Evolutionary conservation across 2,329 filamentous ascomycete species (phyloP), one percentile per base, ranked within the genome.

Genomic region (Fusarium phyllophilum): DNA sequence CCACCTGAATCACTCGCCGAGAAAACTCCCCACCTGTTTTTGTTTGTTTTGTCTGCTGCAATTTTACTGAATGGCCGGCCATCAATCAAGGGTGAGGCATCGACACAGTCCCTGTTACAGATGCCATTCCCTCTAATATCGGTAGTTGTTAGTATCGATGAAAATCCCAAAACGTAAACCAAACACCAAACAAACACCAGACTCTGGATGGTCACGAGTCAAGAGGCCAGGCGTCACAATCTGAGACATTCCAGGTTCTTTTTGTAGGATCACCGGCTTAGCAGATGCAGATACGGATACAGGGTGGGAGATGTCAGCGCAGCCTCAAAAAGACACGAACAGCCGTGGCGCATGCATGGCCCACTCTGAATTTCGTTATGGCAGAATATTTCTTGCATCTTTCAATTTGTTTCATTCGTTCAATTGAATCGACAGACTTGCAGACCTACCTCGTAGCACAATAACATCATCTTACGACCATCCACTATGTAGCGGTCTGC

Each of bases 1-100:
- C 54, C 70, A 74, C 70, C 70, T 73, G 70, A 73, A 73, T 73
- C 70, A 67, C 45, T 73, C 65, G 65, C 66, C 54, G 52, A 58
- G 45, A 39, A 56, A 61, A 55, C 44, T 55, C 52, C 49, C 66
- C 56, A 65, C 41, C 31, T 62, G 31, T 42, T 62, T 62, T 61
- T 45, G 55, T 70, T 46, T 46, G 41, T 54, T 70, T 46, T 39
- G 33, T 45, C 44, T 51, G 34, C 22, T 56, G 45, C 52, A 70
- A 55, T 73, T 73, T 69, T 71, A 34, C 41, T 36, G 22, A 60
- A 22, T 44, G 45, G 56, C 38, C 63, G 39, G 56, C 34, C 49
- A 41, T 57, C 22, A 12, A 31, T n/a, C 46, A 58, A 70, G 49
- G 65, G 31, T 54, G 48, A 52, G 24, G n/a, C 33, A 44, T 57